A percentile compares a stretch with the other conserved stretches of the same genome.
Conservation (phyloP, 2,329 filamentous ascomycete genomes). For the Epichloe aotearoae region DNA sequence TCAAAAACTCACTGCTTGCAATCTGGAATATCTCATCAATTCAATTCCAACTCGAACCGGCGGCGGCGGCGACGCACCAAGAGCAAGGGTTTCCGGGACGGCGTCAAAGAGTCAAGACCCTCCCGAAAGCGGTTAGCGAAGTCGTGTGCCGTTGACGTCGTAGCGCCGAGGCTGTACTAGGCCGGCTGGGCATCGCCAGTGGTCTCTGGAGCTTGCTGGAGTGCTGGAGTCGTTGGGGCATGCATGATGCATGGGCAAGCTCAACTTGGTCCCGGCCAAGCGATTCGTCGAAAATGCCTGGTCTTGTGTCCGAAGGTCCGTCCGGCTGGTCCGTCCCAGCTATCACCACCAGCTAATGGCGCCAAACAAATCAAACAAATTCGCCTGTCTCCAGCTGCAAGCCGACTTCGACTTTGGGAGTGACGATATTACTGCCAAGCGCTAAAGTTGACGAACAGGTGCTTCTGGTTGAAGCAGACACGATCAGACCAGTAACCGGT, state of each 20-base stretch:
- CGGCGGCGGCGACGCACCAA: too few relatives aligned
- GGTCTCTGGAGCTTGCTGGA: not conserved
- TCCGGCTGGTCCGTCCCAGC: too few relatives aligned
- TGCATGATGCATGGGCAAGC: not conserved
- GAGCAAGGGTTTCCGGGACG: too few relatives aligned
- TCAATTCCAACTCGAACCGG: too few relatives aligned
- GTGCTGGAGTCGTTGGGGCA: not conserved
- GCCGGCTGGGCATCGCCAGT: not conserved
- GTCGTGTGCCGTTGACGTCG: conserved; percentile 2
- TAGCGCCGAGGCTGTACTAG: conserved; percentile 1
- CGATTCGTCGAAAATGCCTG: not conserved
- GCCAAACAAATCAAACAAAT: not conserved
- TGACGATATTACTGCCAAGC: not conserved
- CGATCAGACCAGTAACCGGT: too few relatives aligned
- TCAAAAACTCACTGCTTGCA: too few relatives aligned
- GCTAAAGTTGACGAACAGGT: not conserved
- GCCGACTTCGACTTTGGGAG: not conserved
- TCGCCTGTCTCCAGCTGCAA: not conserved
- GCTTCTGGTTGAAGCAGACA: too few relatives aligned
- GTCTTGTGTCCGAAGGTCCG: not conserved
- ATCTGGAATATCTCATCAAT: too few relatives aligned
- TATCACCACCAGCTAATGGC: too few relatives aligned
- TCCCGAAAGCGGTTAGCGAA: conserved; percentile 4
- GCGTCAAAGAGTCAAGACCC: too few relatives aligned
- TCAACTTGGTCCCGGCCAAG: not conserved